Evolutionary conservation across 306 rosid genomes (phyloP).

Genomic region (Abrus pulchellus): DNA sequence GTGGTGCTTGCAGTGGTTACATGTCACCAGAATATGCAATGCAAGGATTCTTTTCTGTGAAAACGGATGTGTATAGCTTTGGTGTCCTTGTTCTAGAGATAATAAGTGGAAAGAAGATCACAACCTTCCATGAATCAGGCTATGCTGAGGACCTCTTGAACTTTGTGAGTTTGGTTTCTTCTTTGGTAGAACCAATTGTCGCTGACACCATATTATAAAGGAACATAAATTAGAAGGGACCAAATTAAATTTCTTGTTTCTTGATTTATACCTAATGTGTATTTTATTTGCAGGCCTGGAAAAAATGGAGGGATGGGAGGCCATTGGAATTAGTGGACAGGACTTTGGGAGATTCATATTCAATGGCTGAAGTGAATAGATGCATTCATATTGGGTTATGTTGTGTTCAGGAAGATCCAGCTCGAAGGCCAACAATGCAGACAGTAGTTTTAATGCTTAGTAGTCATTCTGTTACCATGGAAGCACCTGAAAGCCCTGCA

Average conservation of each 20-base stretch:
- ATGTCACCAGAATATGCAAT: constrained; percentile 60
- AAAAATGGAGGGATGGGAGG: constrained; percentile 53
- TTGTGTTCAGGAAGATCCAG: constrained; percentile 64
- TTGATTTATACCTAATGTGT: neutral
- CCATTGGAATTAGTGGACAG: constrained; percentile 55
- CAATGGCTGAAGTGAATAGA: constrained; percentile 57
- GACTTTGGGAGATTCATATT: constrained; percentile 43
- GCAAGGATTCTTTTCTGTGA: constrained; percentile 46
- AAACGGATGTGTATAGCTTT: constrained; percentile 54
- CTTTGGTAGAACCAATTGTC: too few relatives aligned
- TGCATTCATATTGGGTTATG: constrained; percentile 65
- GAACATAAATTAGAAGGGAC: neutral
- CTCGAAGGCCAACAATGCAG: constrained; percentile 62
- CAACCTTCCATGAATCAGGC: constrained; percentile 44
- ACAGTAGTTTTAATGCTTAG: constrained; percentile 58
- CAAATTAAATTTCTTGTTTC: neutral
- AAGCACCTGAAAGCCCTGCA: constrained; percentile 53
- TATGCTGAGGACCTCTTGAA: constrained; percentile 43
- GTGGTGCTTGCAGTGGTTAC: constrained; percentile 48
- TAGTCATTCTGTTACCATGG: constrained; percentile 50
- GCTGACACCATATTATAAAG: neutral
- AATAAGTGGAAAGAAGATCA: constrained; percentile 50
- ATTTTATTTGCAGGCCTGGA: constrained; percentile 60
- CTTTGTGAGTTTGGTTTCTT: constrained; percentile 43
- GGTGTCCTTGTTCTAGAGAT: constrained; percentile 59